phyloP scores from a whole-genome alignment of 2,329 filamentous ascomycete genomes.

The Fragosphaeria purpurea region DNA sequence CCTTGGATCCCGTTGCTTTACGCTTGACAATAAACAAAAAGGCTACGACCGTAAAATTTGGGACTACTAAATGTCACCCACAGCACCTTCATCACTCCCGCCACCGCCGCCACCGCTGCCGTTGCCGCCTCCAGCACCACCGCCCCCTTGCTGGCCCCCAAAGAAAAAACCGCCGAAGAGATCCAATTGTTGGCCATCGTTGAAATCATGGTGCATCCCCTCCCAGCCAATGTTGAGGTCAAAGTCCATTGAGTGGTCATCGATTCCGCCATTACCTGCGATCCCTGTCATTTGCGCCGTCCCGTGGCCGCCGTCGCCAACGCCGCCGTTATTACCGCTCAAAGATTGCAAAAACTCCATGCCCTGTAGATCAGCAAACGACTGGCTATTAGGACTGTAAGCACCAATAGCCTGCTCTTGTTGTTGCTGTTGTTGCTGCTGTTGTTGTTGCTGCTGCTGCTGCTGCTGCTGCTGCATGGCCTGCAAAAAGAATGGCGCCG shows the following conservation, averaged over 20 bases:
- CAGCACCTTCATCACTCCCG: not conserved
- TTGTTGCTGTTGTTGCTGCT: not conserved
- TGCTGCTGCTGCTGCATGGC: slow-evolving; percentile 16
- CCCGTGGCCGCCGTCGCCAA: slow-evolving; percentile 1
- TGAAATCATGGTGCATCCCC: slow-evolving; percentile 52
- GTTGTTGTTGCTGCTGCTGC: not conserved
- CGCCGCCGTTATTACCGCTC: slow-evolving; percentile 12
- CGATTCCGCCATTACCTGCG: not conserved
- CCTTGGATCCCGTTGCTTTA: too few species aligned
- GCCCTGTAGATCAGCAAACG: slow-evolving; percentile 39
- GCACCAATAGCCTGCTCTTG: slow-evolving; percentile 5
- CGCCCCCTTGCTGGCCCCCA: slow-evolving; percentile 39
- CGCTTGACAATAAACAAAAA: too few species aligned
- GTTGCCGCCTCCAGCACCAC: slow-evolving; percentile 12
- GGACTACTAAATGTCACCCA: too few species aligned
- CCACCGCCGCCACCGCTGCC: slow-evolving; percentile 2
- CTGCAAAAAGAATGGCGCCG: slow-evolving; percentile 1
- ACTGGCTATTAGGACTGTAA: slow-evolving; percentile 17
- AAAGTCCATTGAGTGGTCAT: slow-evolving; percentile 48
- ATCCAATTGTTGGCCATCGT: slow-evolving; percentile 50
- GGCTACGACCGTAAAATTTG: too few species aligned
- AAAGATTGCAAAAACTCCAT: slow-evolving; percentile 45
- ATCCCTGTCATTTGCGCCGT: slow-evolving; percentile 8
- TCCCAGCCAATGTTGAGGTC: slow-evolving; percentile 59
- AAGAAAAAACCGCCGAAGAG: slow-evolving; percentile 68